Conservation (phyloP, 2,329 filamentous ascomycete genomes). For the Monilinia fructicola region DNA sequence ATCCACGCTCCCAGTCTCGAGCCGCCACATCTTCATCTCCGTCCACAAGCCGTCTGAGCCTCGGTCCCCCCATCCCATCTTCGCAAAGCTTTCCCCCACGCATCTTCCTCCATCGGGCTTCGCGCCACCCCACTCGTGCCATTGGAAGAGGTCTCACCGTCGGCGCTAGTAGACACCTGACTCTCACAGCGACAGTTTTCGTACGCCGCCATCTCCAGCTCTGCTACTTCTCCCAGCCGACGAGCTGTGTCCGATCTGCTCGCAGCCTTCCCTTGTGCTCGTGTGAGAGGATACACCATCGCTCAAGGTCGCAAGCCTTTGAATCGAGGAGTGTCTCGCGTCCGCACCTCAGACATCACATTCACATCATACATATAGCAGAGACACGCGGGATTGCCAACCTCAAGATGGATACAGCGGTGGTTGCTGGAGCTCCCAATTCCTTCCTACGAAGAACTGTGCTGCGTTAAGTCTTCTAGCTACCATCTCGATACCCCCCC, state of each 20-base stretch:
- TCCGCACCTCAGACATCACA: conserved; percentile 16
- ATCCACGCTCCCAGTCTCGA: conserved; percentile 16
- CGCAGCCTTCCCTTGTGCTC: conserved; percentile 18
- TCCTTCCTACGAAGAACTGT: conserved; percentile 14
- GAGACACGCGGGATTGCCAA: background rate
- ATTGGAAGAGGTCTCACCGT: conserved; percentile 6
- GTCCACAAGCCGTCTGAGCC: background rate
- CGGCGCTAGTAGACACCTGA: background rate
- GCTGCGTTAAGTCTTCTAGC: background rate
- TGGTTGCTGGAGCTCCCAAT: background rate
- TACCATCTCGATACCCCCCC: background rate
- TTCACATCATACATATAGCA: conserved; percentile 7
- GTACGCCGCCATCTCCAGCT: conserved; percentile 10
- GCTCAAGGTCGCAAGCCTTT: conserved; percentile 7
- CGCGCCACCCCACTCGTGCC: conserved; percentile 3
- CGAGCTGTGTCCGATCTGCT: conserved; percentile 17
- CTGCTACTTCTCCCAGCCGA: conserved; percentile 6
- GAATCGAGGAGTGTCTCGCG: conserved; percentile 16
- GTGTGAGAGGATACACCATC: conserved; percentile 10
- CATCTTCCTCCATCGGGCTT: conserved; percentile 9
- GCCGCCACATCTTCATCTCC: background rate
- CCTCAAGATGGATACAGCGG: background rate
- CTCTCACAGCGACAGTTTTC: conserved; percentile 13
- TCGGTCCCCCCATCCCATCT: background rate
- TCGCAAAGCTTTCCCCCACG: conserved; percentile 6